A percentile compares a stretch with the other conserved stretches of the same genome.
Conservation (phyloP, 495 filamentous ascomycete genomes). For the Daldinia childiae region DNA sequence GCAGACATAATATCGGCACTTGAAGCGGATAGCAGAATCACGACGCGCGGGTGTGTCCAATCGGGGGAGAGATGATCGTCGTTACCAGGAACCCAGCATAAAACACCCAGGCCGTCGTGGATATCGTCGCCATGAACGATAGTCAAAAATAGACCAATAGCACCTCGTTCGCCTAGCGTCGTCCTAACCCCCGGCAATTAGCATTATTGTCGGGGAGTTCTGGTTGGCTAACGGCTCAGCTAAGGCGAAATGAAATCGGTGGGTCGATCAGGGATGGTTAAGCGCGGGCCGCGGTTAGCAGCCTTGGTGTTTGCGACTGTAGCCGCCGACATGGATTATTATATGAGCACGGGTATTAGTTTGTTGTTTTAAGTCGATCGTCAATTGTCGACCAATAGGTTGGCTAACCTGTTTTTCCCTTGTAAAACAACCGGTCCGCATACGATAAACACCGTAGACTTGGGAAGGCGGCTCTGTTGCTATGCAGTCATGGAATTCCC, state of each 20-base stretch:
- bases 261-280: constrained; percentile 31
- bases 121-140: constrained; percentile 12
- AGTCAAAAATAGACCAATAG: constrained; percentile 18
- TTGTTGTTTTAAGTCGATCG: constrained; percentile 19
- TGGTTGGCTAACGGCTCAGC: constrained; percentile 39
- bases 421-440: constrained; percentile 7
- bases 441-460: constrained; percentile 5
- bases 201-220: constrained; percentile 22
- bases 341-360: neutral
- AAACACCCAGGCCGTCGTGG: neutral
- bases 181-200: constrained; percentile 19
- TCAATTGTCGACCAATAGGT: constrained; percentile 17
- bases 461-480: constrained; percentile 10
- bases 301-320: constrained; percentile 6
- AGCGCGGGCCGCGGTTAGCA: constrained; percentile 44
- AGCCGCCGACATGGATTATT: constrained; percentile 34
- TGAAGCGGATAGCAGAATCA: constrained; percentile 36
- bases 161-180: constrained; percentile 22
- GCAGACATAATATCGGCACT: constrained; percentile 13
- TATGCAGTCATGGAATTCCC: constrained; percentile 8
- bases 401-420: neutral
- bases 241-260: constrained; percentile 42
- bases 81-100: constrained; percentile 4
- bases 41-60: constrained; percentile 41
- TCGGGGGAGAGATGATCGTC: constrained; percentile 23